phyloP scores from a whole-genome alignment of 208 protist species.

The Herpetomonas tarakana region DNA sequence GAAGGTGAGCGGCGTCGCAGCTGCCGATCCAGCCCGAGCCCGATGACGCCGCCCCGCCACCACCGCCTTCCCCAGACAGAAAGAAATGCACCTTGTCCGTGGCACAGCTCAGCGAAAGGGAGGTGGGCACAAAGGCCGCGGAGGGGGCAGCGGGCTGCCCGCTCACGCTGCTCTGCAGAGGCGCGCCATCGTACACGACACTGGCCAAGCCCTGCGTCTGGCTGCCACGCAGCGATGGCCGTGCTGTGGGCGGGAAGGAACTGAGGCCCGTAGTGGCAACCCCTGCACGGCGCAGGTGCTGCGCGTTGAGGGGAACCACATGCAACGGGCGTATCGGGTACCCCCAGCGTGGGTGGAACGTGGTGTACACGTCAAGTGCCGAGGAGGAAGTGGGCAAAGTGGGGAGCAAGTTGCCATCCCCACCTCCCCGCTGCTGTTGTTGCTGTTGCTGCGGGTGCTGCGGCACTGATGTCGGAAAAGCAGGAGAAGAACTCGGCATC shows the following conservation, averaged over 20 bases:
- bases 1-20: no score
- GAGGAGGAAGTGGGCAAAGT: background rate
- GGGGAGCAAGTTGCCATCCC: background rate
- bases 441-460: no score
- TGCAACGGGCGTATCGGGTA: background rate
- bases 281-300: background rate
- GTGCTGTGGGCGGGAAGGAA: background rate
- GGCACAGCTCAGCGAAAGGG: constrained; percentile 61
- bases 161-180: background rate
- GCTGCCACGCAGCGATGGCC: background rate
- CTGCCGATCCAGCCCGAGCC: constrained; percentile 28
- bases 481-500: no score
- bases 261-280: constrained; percentile 8
- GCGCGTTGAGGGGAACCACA: background rate
- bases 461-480: no score
- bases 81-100: constrained; percentile 29
- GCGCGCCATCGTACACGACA: no score
- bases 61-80: constrained; percentile 21
- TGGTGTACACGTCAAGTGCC: background rate
- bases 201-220: background rate
- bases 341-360: background rate
- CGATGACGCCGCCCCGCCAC: constrained; percentile 22
- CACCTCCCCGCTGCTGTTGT: no score
- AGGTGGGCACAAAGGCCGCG: constrained; percentile 15
- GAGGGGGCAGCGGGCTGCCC: background rate